Evolutionary conservation across 257 asterid species (phyloP), one percentile per base, ranked within the genome.

Genomic region (Plantago elongata): DNA sequence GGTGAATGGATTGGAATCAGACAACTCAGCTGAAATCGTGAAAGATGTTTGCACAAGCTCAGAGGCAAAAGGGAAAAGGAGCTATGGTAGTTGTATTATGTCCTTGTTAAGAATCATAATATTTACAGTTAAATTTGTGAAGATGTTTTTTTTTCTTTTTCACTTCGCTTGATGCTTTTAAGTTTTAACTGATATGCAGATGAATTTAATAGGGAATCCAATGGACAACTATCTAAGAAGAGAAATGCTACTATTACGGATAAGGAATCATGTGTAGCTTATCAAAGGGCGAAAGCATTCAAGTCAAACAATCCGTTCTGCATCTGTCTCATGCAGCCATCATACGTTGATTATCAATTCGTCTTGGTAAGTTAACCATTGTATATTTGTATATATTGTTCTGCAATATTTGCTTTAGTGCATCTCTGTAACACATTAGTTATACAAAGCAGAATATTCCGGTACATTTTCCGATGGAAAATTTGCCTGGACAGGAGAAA

Each of bases 281-380:
- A 55, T 66, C 60, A 34, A 67, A 61, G 22, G 51, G 70, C 79
- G 17, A 38, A 12, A 29, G 54, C 54, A 29, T 72, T 59, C 49
- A 29, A 12, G 2, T 63, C 56, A 11, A 29, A 63, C 5, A 34
- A 51, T 14, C 66, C 60, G 11, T 66, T 64, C 54, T 72, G 67
- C 61, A 42, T 52, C 3, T 11, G 13, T 34, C 6, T 49, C 1
- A 40, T 72, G 64, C 71, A 13, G 2, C 62, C 66, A 13, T 52
- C 74, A 37, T 62, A 63, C 16, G 59, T 66, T 11, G 5, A 60
- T 9, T 0, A 11, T 22, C 13, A 4, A n/a, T 10, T n/a, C 34
- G 1, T 30, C 40, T 34, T 34, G 40, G 40, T 16, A 58, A 43
- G 43, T 2, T 11, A 2, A 6, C 1, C 1, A 5, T 27, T 14